Evolutionary conservation across 1,284 basidiomycete genomes (phyloP), one percentile per base, ranked within the genome.

Genomic region (Microbotryum saponariae): DNA sequence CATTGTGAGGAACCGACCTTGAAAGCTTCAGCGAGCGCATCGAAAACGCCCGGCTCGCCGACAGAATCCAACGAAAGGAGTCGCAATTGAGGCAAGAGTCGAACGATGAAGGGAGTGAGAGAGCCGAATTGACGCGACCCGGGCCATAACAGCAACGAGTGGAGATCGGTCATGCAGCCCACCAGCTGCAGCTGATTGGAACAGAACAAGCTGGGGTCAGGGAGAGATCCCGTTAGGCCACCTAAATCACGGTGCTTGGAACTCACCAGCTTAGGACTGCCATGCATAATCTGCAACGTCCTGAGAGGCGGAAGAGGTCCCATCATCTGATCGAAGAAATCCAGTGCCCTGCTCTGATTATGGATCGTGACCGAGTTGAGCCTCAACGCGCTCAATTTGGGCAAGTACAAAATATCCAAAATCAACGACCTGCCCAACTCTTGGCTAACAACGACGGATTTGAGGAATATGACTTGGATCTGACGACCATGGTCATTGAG

Each of bases 231-330:
- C 4, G 48, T 50, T 6, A 50, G 27, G 4, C 27, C 27, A 27
- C 27, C 25, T 25, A 12, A 20, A 49, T 18, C 14, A 6, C 37
- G 37, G 4, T 16, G 37, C 31, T 31, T 2, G 4, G 6, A 25
- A 31, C 61, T 51, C 20, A 65, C 63, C 4, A 68, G 44, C n/a
- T 48, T 54, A 6, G 51, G 21, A 10, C 51, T 52, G 10, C 63
- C 60, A 45, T 68, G 66, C 63, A 65, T 68, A 52, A 68, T 44
- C 50, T 68, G 66, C 14, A 68, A 42, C 9, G 66, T 68, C 29
- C 50, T 53, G 23, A 68, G 44, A 9, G 54, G 27, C 6, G 27
- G 16, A 7, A 68, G 48, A 5, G 20, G 12, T 1, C 29, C 6
- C 8, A 60, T 25, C 1, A n/a, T 1, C 1, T 23, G 31, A 5